These are phyloP conservation scores for Yamadazyma mexicana DNA, from an alignment of 1,139 yeast genomes.

Conservation along the genomic window DNA sequence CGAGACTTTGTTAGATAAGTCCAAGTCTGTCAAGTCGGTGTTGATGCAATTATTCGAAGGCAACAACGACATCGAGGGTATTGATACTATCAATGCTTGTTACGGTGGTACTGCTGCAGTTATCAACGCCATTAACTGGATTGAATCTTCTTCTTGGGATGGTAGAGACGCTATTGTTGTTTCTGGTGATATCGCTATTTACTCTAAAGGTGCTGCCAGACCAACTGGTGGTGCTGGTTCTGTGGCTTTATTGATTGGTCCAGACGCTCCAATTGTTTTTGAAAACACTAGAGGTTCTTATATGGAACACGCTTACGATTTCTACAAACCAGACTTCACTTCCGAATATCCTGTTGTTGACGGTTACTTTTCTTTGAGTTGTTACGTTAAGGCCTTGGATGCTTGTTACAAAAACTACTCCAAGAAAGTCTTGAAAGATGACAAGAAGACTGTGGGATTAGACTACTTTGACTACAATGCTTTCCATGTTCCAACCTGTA, in stretches of 20 bases:
- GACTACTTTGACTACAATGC: slow-evolving; percentile 89
- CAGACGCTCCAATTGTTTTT: slow-evolving; percentile 95
- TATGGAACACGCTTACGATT: slow-evolving; percentile 97
- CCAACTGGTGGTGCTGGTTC: slow-evolving; percentile 99
- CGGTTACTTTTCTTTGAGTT: slow-evolving; percentile 91
- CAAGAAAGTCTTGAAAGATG: slow-evolving; percentile 66
- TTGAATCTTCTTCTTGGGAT: slow-evolving; percentile 96
- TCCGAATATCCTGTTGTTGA: slow-evolving; percentile 97
- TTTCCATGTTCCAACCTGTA: slow-evolving; percentile 98
- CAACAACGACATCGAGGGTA: slow-evolving; percentile 91
- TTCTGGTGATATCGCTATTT: slow-evolving; percentile 96
- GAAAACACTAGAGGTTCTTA: slow-evolving; percentile 85
- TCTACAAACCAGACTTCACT: slow-evolving; percentile 96
- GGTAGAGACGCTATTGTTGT: slow-evolving; percentile 98
- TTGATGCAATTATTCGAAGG: slow-evolving; percentile 92
- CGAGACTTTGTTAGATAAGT: slow-evolving; percentile 94
- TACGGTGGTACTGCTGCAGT: slow-evolving; percentile 98
- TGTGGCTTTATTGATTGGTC: slow-evolving; percentile 93
- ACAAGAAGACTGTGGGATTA: slow-evolving; percentile 59
- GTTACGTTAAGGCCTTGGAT: slow-evolving; percentile 94
- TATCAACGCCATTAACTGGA: slow-evolving; percentile 92
- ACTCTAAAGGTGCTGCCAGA: slow-evolving; percentile 96
- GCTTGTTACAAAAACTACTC: slow-evolving; percentile 81
- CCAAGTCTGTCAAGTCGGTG: slow-evolving; percentile 95
- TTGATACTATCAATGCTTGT: slow-evolving; percentile 96